Evolutionary conservation across 2,329 filamentous ascomycete genomes (phyloP).

Genomic region (Cylindrodendrum hubeiense): DNA sequence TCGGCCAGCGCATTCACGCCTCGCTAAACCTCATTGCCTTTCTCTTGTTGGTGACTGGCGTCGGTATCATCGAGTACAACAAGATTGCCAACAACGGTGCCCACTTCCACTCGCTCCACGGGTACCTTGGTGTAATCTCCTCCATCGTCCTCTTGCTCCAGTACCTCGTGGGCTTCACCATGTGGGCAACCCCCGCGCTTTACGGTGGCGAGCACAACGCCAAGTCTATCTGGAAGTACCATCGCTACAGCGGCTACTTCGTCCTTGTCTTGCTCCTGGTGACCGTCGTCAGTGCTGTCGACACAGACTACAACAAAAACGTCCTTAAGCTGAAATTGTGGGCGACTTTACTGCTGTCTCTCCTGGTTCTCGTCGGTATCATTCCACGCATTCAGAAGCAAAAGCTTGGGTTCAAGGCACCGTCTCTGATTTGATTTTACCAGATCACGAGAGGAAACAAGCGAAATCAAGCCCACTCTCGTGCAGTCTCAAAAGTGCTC

Average conservation of each 20-base stretch:
- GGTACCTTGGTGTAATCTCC: slow-evolving; percentile 83
- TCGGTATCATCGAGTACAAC: slow-evolving; percentile 84
- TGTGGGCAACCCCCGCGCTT: slow-evolving; percentile 80
- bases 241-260: slow-evolving; percentile 82
- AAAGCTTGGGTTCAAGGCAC: slow-evolving; percentile 74
- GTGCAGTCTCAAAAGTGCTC: not conserved
- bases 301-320: slow-evolving; percentile 79
- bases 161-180: slow-evolving; percentile 82
- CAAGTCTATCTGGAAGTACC: slow-evolving; percentile 91
- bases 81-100: slow-evolving; percentile 76
- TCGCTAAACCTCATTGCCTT: slow-evolving; percentile 76
- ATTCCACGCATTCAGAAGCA: slow-evolving; percentile 83
- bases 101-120: slow-evolving; percentile 87
- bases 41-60: slow-evolving; percentile 71
- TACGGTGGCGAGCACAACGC: slow-evolving; percentile 86
- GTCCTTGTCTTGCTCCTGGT: slow-evolving; percentile 77
- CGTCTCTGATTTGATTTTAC: slow-evolving; percentile 23
- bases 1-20: slow-evolving; percentile 73
- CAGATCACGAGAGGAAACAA: not conserved
- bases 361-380: slow-evolving; percentile 78
- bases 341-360: slow-evolving; percentile 75
- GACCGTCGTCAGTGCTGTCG: slow-evolving; percentile 80
- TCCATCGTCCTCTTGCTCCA: slow-evolving; percentile 79
- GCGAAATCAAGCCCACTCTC: not conserved
- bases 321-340: slow-evolving; percentile 81